Base-by-base conservation (phyloP, 257 asterid species). In the Mitragyna speciosa region DNA sequence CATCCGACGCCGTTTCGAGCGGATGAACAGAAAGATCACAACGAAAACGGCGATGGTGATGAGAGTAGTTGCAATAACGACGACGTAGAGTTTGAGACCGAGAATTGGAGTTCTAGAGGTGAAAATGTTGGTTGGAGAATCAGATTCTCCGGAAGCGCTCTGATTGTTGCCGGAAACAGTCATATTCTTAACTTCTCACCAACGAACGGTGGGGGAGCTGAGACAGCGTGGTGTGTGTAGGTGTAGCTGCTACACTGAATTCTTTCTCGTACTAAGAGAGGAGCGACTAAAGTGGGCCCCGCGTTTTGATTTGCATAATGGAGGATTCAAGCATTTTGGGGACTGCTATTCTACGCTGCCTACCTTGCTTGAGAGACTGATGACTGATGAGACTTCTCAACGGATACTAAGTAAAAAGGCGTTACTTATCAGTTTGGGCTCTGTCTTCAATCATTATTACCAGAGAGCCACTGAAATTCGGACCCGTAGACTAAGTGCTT, bases 61-160 rank as follows among this genome's bases (percentile, higher is more conserved):
- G 59, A 80, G 72, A 43, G 83, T 85, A 26, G 98, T 90, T 1
- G 85, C 88, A 82, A 87, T 78, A 22, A 95, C 77, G 81, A 95
- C 70, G 7, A 91, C 83, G 83, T 90, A 92, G 28, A 95, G 97
- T 36, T 82, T 91, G 52, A 86, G 97, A 7, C 95, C 94, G 3
- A 95, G 81, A 65, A 95, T 89, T 14, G 97, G 95, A 51, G 98
- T 95, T 76, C 72, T 83, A 9, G 87, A 68, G 61, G 88, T 83
- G 79, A 95, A 84, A 79, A 89, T 59, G 54, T 22, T 77, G 10
- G 82, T 72, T 6, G 84, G 24, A 64, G 88, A 80, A 43, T 67
- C 75, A 64, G 88, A 80, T 33, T 67, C 75, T 24, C 75, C 83
- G 76, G 87, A 81, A 4, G 39, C 39, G 70, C 82, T 82, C 56